Conservation (phyloP, 1,284 basidiomycete species). For the Neonothopanus nambi region DNA sequence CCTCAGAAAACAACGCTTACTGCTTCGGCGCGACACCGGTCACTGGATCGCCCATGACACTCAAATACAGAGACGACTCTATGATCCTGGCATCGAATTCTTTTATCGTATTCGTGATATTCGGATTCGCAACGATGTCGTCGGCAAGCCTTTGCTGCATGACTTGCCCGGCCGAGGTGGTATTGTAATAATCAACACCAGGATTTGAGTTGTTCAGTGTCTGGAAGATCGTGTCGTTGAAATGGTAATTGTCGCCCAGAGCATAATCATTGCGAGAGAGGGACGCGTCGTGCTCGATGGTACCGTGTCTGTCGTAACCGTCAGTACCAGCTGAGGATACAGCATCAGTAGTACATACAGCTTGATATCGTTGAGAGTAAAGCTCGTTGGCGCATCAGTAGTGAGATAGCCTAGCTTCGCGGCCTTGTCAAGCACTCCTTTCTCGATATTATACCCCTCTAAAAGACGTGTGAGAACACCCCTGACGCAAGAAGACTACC, state of each 20-base stretch:
- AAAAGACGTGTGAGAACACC: background rate
- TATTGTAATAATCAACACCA: conserved; percentile 23
- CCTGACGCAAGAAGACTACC: conserved; percentile 12
- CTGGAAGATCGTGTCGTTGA: conserved; percentile 23
- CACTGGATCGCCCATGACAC: conserved; percentile 21
- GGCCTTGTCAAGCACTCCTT: no score
- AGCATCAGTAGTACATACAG: conserved; percentile 18
- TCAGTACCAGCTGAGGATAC: no score
- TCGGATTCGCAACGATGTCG: conserved; percentile 19
- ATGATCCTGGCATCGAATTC: conserved; percentile 20
- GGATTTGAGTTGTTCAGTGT: conserved; percentile 24
- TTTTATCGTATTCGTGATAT: conserved; percentile 21
- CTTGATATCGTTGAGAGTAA: conserved; percentile 20
- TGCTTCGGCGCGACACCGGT: conserved; percentile 23
- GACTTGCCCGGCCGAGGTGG: conserved; percentile 22
- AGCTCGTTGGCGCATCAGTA: conserved; percentile 16
- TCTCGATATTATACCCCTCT: conserved; percentile 6
- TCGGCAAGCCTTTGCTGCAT: conserved; percentile 19
- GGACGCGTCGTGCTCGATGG: no score
- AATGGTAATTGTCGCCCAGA: conserved; percentile 20
- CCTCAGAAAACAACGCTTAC: conserved; percentile 4
- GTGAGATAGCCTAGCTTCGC: conserved; percentile 21
- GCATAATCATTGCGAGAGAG: conserved; percentile 21
- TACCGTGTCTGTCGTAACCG: conserved; percentile 21
- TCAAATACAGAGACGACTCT: conserved; percentile 20